These are phyloP conservation scores for Rhizophagus clarus DNA, from an alignment of 192 early-diverging fungal genomes.

Conservation along the genomic window DNA sequence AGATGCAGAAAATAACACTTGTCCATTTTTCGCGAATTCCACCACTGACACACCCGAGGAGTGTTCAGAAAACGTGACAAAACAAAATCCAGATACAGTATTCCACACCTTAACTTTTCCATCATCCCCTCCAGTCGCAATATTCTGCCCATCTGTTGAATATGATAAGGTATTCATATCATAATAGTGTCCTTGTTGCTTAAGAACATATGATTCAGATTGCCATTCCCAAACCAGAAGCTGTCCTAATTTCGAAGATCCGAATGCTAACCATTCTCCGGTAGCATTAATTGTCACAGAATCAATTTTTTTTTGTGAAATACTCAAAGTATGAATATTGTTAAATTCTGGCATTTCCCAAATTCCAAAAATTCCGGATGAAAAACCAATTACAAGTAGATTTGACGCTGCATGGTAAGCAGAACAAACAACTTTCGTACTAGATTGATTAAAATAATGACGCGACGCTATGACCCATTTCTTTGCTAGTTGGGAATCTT, in stretches of 20 bases:
- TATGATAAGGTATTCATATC: constrained; percentile 90
- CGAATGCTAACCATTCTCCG: constrained; percentile 98
- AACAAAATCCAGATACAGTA: constrained; percentile 93
- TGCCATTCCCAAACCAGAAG: constrained; percentile 99
- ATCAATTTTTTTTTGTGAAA: constrained; percentile 91
- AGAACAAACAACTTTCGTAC: constrained; percentile 76
- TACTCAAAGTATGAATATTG: constrained; percentile 93
- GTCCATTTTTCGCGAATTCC: constrained; percentile 91
- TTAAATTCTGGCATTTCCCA: constrained; percentile 96
- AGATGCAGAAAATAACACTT: constrained; percentile 92
- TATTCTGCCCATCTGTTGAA: constrained; percentile 89
- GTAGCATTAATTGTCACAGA: constrained; percentile 85
- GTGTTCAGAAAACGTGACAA: constrained; percentile 97
- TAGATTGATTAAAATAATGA: constrained; percentile 82
- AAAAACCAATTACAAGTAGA: constrained; percentile 88
- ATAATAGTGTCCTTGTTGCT: constrained; percentile 98
- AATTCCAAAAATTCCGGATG: constrained; percentile 94
- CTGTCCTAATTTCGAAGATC: constrained; percentile 88
- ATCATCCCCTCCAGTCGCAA: constrained; percentile 96
- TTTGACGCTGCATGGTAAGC: constrained; percentile 73
- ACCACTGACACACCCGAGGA: constrained; percentile 75
- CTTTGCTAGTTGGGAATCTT: constrained; percentile 37
- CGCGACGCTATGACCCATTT: constrained; percentile 59
- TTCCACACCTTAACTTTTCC: constrained; percentile 99
- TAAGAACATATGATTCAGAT: constrained; percentile 97